A percentile compares a stretch with the other conserved stretches of the same genome.
phyloP scores from a whole-genome alignment of 2,329 filamentous ascomycete genomes.

The Diplodia seriata region DNA sequence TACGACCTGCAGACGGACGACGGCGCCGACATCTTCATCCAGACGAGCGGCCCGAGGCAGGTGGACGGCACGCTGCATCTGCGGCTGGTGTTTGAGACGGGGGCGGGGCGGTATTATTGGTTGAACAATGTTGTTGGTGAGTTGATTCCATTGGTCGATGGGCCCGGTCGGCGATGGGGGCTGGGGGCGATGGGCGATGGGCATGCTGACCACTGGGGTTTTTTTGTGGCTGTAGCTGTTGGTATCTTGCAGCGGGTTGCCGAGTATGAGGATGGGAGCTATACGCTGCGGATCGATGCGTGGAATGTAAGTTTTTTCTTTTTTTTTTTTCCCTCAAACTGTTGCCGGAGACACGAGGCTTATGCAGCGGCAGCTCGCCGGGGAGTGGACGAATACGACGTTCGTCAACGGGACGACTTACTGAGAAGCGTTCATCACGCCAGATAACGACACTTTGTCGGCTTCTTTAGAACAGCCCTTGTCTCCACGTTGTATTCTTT shows the following conservation, averaged over 20 bases:
- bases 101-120: slow-evolving; percentile 46
- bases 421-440: neutral
- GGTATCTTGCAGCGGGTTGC: slow-evolving; percentile 15
- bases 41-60: slow-evolving; percentile 43
- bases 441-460: too few relatives aligned
- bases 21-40: slow-evolving; percentile 45
- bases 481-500: too few relatives aligned
- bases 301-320: slow-evolving; percentile 33
- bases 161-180: too few relatives aligned
- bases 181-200: too few relatives aligned
- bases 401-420: neutral
- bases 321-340: too few relatives aligned
- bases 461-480: too few relatives aligned
- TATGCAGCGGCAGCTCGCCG: neutral
- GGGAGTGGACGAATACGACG: neutral
- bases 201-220: neutral
- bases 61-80: slow-evolving; percentile 42
- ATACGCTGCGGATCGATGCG: slow-evolving; percentile 33
- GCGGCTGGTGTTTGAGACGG: slow-evolving; percentile 46
- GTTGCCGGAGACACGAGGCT: neutral
- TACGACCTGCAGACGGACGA: slow-evolving; percentile 49
- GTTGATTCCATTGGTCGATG: neutral
- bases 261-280: slow-evolving; percentile 32
- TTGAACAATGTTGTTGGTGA: slow-evolving; percentile 47
- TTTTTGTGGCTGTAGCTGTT: neutral